Evolutionary conservation across 75 land plant species (phyloP), one percentile per base, ranked within the genome.

Genomic region (Gnetum montanum): DNA sequence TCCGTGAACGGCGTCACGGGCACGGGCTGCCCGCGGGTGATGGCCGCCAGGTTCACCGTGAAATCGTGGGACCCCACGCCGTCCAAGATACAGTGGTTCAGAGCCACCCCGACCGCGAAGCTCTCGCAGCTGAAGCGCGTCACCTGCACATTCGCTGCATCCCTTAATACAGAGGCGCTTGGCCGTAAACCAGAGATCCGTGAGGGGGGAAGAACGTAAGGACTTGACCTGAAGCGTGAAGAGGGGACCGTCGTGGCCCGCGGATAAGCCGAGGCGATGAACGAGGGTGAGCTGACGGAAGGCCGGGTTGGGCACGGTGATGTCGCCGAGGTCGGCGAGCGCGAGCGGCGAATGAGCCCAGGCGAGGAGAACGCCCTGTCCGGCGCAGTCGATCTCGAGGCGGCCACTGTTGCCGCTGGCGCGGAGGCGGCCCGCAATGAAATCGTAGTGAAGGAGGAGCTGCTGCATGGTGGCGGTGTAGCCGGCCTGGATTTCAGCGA

Each of bases 391-490:
- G 15, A 74, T 45, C 43, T 72, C 62, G 23, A 74, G 16, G 26
- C 76, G 28, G 1, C 52, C 58, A 49, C 55, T 46, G 22, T 30
- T 28, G 8, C 10, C 5, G 60, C 53, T 54, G 19, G 65, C 15
- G 22, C 20, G 28, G 7, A 74, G 13, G 34, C 69, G 37, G 1
- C 76, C 77, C 2, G 77, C 77, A 63, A 74, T 64, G 77, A 74
- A 74, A 67, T 74, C 59, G 55, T 71, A 74, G 5, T 68, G 77
- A n/a, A n/a, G n/a, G n/a, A n/a, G n/a, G n/a, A n/a, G n/a, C n/a
- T n/a, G n/a, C n/a, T 6, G 70, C 76, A n/a, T n/a, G n/a, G n/a
- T n/a, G n/a, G n/a, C n/a, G n/a, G n/a, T n/a, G n/a, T n/a, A n/a
- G n/a, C n/a, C n/a, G n/a, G n/a, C n/a, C n/a, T n/a, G n/a, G n/a